Percentiles rank a stretch among this genome's conserved stretches.
phyloP scores from a whole-genome alignment of 345 rosid species.

The Eucalyptus lansdowneana region DNA sequence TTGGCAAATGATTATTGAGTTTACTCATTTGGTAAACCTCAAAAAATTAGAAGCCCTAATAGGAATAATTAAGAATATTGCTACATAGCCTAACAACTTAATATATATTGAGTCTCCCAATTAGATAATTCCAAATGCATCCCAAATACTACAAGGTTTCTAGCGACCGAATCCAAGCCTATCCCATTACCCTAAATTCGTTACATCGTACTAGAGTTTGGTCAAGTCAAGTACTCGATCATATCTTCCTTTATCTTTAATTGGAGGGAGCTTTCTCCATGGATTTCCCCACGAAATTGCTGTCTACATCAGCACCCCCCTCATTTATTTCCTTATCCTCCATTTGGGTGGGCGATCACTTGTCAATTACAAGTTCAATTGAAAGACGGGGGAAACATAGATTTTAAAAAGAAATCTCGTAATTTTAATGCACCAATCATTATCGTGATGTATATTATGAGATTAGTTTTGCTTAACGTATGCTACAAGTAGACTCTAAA shows the following conservation, averaged over 20 bases:
- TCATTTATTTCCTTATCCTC: neutral
- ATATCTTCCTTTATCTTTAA: neutral
- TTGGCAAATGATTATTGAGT: neutral
- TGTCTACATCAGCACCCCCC: neutral
- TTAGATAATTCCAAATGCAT: neutral
- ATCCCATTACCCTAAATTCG: neutral
- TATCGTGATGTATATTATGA: fast-evolving
- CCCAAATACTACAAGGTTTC: neutral
- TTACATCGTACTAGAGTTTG: neutral
- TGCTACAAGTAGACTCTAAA: neutral
- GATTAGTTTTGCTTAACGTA: neutral
- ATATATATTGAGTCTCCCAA: neutral
- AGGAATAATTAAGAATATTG: neutral
- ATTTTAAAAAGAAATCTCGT: neutral
- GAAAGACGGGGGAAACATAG: neutral
- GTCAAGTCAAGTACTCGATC: neutral
- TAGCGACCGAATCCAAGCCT: neutral
- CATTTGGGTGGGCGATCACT: neutral
- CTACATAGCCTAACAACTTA: neutral
- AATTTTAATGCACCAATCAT: neutral
- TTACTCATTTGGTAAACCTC: neutral
- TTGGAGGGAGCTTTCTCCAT: neutral
- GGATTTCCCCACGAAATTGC: neutral
- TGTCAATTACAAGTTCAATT: neutral
- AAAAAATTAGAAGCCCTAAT: neutral